Conservation (phyloP, 1,139 yeast species). For the Meyerozyma carpophila region DNA sequence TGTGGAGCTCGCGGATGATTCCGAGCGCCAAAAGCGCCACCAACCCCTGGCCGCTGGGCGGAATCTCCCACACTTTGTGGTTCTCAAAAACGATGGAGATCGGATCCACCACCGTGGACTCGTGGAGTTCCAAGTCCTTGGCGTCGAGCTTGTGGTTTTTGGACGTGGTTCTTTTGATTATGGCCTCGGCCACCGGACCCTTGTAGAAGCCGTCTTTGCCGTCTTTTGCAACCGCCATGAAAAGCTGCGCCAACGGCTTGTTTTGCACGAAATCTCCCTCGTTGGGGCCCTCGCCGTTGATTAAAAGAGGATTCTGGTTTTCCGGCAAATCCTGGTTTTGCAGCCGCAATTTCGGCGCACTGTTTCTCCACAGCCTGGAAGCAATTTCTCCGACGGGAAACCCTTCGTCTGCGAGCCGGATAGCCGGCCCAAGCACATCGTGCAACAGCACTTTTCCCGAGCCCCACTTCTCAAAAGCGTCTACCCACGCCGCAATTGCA, state of each 20-base stretch:
- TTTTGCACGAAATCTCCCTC: conserved; percentile 61
- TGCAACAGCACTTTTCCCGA: conserved; percentile 57
- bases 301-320: conserved; percentile 27
- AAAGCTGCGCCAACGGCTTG: conserved; percentile 47
- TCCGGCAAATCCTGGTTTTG: conserved; percentile 29
- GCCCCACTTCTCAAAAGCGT: conserved; percentile 67
- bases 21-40: conserved; percentile 71
- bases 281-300: conserved; percentile 37
- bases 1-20: conserved; percentile 51
- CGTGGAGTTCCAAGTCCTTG: conserved; percentile 53
- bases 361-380: conserved; percentile 46
- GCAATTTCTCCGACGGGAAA: conserved; percentile 60
- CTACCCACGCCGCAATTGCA: conserved; percentile 73
- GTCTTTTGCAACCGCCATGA: conserved; percentile 44
- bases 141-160: conserved; percentile 53
- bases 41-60: conserved; percentile 79
- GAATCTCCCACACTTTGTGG: conserved; percentile 61
- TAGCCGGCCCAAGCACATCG: conserved; percentile 65
- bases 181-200: conserved; percentile 63
- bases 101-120: conserved; percentile 59
- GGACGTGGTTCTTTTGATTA: conserved; percentile 46
- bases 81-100: conserved; percentile 45
- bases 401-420: conserved; percentile 64
- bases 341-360: conserved; percentile 29
- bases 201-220: conserved; percentile 67